phyloP scores from a whole-genome alignment of 2,329 filamentous ascomycete genomes.

The Pezicula rhizophila region DNA sequence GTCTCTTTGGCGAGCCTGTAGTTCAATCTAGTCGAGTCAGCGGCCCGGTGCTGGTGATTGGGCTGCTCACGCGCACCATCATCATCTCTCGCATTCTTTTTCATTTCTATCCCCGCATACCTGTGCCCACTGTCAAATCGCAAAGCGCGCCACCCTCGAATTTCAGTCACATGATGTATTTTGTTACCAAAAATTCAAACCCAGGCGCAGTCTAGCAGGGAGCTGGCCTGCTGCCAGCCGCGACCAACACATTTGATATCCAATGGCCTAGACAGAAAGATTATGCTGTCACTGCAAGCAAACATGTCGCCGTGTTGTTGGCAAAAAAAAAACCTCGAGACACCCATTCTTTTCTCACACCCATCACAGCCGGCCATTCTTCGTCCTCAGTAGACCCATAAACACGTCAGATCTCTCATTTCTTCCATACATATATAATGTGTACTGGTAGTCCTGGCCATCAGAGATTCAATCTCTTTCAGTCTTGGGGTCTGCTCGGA shows the following conservation, averaged over 20 bases:
- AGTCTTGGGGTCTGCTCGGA: neutral
- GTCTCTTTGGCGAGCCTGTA: too few species aligned
- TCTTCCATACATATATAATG: slow-evolving; percentile 1
- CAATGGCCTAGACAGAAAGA: neutral
- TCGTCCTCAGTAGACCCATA: slow-evolving; percentile 61
- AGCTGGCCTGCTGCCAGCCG: neutral
- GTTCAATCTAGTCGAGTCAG: too few species aligned
- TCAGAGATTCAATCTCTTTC: neutral
- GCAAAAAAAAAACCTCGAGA: slow-evolving; percentile 40
- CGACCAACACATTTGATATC: neutral
- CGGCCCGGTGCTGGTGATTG: too few species aligned
- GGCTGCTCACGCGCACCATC: too few species aligned
- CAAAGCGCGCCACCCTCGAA: too few species aligned
- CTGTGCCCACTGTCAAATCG: too few species aligned
- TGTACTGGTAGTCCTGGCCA: slow-evolving; percentile 4
- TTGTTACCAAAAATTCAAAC: too few species aligned
- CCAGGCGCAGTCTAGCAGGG: neutral
- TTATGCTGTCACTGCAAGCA: neutral
- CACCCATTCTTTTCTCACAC: slow-evolving; percentile 48
- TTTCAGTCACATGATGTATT: too few species aligned
- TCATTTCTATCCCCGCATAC: too few species aligned
- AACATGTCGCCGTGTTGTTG: slow-evolving; percentile 1
- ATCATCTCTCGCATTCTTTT: too few species aligned
- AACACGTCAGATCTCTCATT: slow-evolving; percentile 35
- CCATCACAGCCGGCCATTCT: slow-evolving; percentile 69